Conservation (phyloP, 108 stramenopile genomes). For the Aurantiochytrium sp. region DNA sequence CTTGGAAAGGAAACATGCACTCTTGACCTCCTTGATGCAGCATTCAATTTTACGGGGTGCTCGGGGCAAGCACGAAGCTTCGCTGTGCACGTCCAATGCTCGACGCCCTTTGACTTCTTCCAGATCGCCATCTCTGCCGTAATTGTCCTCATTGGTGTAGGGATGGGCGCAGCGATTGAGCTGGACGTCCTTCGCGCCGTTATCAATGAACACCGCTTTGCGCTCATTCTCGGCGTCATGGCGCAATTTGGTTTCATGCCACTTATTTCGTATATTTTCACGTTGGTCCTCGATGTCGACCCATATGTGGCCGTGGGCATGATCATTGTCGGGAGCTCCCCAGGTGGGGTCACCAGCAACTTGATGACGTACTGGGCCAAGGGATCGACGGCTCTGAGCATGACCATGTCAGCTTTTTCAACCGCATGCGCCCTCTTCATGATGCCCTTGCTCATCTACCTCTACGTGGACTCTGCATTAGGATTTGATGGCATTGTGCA, state of each 20-base stretch:
- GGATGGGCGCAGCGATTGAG: constrained; percentile 1
- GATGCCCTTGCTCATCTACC: neutral
- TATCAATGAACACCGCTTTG: neutral
- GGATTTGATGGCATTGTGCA: neutral
- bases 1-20: too few relatives aligned
- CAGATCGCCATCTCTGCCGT: too few relatives aligned
- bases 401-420: constrained; percentile 9
- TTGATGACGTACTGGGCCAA: constrained; percentile 18
- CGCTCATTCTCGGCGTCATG: neutral
- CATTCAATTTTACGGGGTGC: too few relatives aligned
- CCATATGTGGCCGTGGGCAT: neutral
- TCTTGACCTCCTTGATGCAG: too few relatives aligned
- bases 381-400: neutral
- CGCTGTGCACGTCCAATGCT: too few relatives aligned
- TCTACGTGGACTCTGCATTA: neutral
- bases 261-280: neutral
- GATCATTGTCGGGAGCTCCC: constrained; percentile 16
- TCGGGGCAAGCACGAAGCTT: too few relatives aligned
- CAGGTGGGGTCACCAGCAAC: constrained; percentile 20
- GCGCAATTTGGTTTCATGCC: constrained; percentile 21
- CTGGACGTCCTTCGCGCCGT: neutral
- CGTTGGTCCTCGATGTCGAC: neutral
- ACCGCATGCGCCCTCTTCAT: neutral
- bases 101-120: too few relatives aligned
- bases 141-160: neutral